Evolutionary conservation across 148 eudicot genomes (phyloP).

Genomic region (Dianthus caryophyllus): DNA sequence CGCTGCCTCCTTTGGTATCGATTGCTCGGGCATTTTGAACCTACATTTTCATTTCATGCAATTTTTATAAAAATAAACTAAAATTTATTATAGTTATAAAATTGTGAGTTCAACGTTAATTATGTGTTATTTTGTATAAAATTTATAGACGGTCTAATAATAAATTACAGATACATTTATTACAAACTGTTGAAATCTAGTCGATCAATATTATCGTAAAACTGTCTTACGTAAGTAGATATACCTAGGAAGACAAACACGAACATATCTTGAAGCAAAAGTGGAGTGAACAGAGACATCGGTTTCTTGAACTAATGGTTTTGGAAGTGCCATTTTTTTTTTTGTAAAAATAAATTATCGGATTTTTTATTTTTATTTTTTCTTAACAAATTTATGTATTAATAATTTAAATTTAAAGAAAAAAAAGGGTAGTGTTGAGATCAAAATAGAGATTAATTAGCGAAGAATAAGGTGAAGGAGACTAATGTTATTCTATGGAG

Average conservation of each 20-base stretch:
- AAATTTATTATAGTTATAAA: too few species aligned
- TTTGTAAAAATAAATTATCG: too few species aligned
- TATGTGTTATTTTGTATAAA: too few species aligned
- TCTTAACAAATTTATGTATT: neutral
- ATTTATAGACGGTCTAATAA: too few species aligned
- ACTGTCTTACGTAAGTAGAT: too few species aligned
- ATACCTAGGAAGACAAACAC: conserved; percentile 20
- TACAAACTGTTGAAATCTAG: too few species aligned
- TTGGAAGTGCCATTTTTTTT: conserved; percentile 10
- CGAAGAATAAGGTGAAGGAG: conserved; percentile 11
- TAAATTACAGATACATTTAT: too few species aligned
- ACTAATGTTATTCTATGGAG: conserved; percentile 11
- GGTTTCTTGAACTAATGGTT: neutral
- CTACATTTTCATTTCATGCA: conserved; percentile 23
- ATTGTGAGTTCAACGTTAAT: too few species aligned
- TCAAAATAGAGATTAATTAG: conserved; percentile 9
- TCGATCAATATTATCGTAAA: too few species aligned
- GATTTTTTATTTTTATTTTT: neutral
- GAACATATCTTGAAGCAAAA: conserved; percentile 18
- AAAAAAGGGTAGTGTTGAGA: neutral
- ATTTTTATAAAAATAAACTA: neutral
- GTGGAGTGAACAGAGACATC: conserved; percentile 17
- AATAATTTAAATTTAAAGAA: neutral
- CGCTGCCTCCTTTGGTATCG: conserved; percentile 91
- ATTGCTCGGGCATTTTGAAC: conserved; percentile 58